Evolutionary conservation across 106 monocot genomes (phyloP).

Genomic region (Cymbidium sinense): DNA sequence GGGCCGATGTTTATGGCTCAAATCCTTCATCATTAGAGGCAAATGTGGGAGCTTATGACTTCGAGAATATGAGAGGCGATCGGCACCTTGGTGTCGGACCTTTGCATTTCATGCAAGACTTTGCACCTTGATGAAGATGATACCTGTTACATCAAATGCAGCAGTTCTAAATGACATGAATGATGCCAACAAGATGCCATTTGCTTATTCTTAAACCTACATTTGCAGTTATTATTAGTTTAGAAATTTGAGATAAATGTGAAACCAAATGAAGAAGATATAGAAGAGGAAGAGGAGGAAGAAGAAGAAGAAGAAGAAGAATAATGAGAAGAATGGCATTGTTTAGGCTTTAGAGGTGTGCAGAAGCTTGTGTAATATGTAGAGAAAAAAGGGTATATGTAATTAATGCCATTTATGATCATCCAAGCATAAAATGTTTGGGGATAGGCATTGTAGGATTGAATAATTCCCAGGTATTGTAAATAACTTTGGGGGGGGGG

Average conservation of each 20-base stretch:
- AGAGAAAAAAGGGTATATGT: neutral
- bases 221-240: neutral
- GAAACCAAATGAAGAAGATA: too few relatives aligned
- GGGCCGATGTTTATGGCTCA: neutral
- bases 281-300: too few relatives aligned
- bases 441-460: slow-evolving; percentile 5
- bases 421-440: neutral
- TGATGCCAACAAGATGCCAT: neutral
- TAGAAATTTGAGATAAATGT: neutral
- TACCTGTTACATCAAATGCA: neutral
- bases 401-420: neutral
- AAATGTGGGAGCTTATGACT: neutral
- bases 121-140: neutral
- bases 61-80: neutral
- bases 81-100: neutral
- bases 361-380: neutral
- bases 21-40: slow-evolving; percentile 2
- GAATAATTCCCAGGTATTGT: neutral
- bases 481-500: slow-evolving; percentile 1
- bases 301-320: too few relatives aligned
- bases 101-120: slow-evolving; percentile 11
- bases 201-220: neutral
- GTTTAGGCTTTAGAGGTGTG: neutral
- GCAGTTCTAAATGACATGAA: neutral
- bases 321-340: too few relatives aligned